phyloP scores from a whole-genome alignment of 345 rosid species.

The Linum usitatissimum region DNA sequence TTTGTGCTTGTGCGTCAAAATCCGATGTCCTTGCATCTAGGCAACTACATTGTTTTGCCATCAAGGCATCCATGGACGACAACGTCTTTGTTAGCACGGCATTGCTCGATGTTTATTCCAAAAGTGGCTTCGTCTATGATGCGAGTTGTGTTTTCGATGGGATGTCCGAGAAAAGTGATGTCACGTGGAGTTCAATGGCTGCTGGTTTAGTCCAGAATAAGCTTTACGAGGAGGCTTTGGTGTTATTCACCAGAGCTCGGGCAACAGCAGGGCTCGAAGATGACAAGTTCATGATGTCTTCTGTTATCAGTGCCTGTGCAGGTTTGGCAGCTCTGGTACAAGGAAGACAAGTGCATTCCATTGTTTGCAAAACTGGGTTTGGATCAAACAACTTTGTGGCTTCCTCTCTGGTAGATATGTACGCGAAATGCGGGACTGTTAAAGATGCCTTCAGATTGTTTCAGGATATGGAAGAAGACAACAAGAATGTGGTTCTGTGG shows the following conservation, averaged over 20 bases:
- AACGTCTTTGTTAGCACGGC: conserved; percentile 62
- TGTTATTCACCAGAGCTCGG: conserved; percentile 33
- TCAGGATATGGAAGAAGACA: conserved; percentile 21
- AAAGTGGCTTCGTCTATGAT: conserved; percentile 42
- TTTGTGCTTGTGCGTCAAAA: conserved; percentile 51
- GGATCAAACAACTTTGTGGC: conserved; percentile 40
- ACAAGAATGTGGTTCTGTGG: conserved; percentile 54
- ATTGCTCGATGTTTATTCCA: conserved; percentile 71
- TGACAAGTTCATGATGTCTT: conserved; percentile 52
- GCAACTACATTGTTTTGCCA: conserved; percentile 52
- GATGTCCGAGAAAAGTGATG: conserved; percentile 54
- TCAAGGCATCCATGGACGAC: conserved; percentile 38
- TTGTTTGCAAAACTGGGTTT: conserved; percentile 53
- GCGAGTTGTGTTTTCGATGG: conserved; percentile 43
- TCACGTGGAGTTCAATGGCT: conserved; percentile 84
- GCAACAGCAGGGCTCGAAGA: conserved; percentile 28
- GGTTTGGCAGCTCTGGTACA: conserved; percentile 51
- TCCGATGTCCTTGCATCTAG: conserved; percentile 34
- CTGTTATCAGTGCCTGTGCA: conserved; percentile 66
- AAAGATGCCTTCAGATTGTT: conserved; percentile 52
- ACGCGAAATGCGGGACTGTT: conserved; percentile 67
- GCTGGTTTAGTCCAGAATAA: conserved; percentile 65
- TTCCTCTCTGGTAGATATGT: conserved; percentile 68
- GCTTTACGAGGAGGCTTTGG: conserved; percentile 58
- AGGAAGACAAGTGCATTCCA: conserved; percentile 64